Base-by-base conservation (phyloP, 2,329 filamentous ascomycete genomes). In the Penicillium nordicum region DNA sequence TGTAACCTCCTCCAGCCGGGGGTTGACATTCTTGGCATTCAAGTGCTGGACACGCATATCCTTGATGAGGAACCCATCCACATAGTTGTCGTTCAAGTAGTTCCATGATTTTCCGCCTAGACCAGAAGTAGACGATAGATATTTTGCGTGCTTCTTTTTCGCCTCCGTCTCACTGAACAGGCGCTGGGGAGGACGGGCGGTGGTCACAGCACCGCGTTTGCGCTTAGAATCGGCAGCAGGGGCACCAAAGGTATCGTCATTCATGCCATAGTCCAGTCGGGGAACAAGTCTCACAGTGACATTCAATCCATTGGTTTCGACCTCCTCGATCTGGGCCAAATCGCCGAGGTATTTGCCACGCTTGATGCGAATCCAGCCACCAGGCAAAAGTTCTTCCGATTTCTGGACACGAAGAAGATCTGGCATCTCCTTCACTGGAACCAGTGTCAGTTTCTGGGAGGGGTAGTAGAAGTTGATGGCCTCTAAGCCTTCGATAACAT, bases 341-440 rank as follows among this genome's bases (percentile, higher is more conserved):
- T 99, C 94, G 21, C 90, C 90, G 40, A 85, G 84, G 74, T 99
- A 95, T 70, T 92, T 89, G 43, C 87, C 82, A 52, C 90, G 85
- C 71, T 86, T 88, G 61, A 97, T 86, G 61, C 94, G 90, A 50
- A 97, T 93, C 83, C 94, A 99, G 37, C 91, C 91, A 61, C 93
- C 93, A 10, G 88, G 89, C 65, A 94, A 86, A 34, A 99, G 80
- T 27, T 87, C 86, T 46, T 92, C 89, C 3, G 89, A 93, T 78
- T 96, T 96, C 58, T 86, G 87, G 29, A 96, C 90, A 50, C 92
- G 86, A 18, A 99, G 81, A n/a, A 99, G 83, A 74, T 97, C 94
- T 1, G 94, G 93, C 87, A 97, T 96, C 75, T 99, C 94, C 73
- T 96, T 96, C 68, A 97, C 92, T 47, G 94, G 90, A 41, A 99